Evolutionary conservation across 495 filamentous ascomycete genomes (phyloP).

Genomic region (Paragyromitra xinjiangensis): DNA sequence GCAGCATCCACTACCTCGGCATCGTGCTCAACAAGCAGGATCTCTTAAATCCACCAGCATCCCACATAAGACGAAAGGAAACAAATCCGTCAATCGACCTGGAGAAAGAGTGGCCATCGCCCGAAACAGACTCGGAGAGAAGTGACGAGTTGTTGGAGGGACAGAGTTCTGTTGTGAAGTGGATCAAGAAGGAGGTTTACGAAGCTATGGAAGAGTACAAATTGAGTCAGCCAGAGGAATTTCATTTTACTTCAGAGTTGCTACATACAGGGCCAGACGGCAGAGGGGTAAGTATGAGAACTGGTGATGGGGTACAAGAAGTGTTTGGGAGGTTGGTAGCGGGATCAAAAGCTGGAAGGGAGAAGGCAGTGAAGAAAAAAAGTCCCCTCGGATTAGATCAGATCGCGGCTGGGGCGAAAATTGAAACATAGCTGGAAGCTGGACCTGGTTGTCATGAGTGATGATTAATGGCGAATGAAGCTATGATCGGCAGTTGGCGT

Average conservation of each 20-base stretch:
- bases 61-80: slow-evolving; percentile 12
- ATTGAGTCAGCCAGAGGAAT: slow-evolving; percentile 18
- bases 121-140: slow-evolving; percentile 13
- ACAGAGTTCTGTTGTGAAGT: slow-evolving; percentile 25
- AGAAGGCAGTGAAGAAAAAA: slow-evolving; percentile 1
- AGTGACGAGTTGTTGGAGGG: slow-evolving; percentile 9
- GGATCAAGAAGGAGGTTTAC: slow-evolving; percentile 43
- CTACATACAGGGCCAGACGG: slow-evolving; percentile 47
- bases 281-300: slow-evolving; percentile 51
- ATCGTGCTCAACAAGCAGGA: slow-evolving; percentile 56
- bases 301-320: slow-evolving; percentile 48
- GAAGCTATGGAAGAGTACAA: slow-evolving; percentile 46
- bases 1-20: slow-evolving; percentile 47
- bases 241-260: slow-evolving; percentile 27
- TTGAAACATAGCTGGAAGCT: slow-evolving; percentile 1
- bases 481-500: neutral
- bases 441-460: neutral
- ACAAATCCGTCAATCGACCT: slow-evolving; percentile 30
- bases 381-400: neutral
- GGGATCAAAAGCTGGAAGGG: slow-evolving; percentile 37
- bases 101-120: slow-evolving; percentile 27
- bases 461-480: slow-evolving; percentile 2
- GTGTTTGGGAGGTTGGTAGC: slow-evolving; percentile 41
- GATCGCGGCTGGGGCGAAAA: neutral
- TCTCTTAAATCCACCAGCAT: slow-evolving; percentile 29